Evolutionary conservation across 305 asterid species (phyloP).

Genomic region (Euphrasia arctica): DNA sequence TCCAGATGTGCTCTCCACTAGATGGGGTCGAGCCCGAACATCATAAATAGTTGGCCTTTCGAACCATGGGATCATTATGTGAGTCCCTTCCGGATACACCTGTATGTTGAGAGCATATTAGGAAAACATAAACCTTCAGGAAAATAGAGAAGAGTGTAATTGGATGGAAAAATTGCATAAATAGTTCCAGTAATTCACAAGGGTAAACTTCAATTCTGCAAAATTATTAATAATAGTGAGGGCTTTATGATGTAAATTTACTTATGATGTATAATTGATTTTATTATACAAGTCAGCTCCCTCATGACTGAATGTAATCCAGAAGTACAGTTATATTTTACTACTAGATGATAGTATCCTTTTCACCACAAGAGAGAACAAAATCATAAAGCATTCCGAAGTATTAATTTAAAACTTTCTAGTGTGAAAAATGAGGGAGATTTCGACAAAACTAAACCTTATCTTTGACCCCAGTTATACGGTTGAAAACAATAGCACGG

Average conservation of each 20-base stretch:
- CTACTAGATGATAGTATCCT: neutral
- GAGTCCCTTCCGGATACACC: slow-evolving; percentile 90
- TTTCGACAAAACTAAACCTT: slow-evolving; percentile 41
- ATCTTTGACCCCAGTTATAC: slow-evolving; percentile 72
- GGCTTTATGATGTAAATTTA: neutral
- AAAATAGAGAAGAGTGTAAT: slow-evolving; percentile 5
- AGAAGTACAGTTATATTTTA: slow-evolving; percentile 7
- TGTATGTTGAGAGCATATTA: slow-evolving; percentile 26
- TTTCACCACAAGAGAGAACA: slow-evolving; percentile 7
- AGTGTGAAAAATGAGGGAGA: slow-evolving; percentile 9
- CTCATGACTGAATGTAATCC: slow-evolving; percentile 6
- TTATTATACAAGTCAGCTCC: neutral
- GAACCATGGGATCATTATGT: slow-evolving; percentile 75
- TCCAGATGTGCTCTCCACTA: slow-evolving; percentile 87
- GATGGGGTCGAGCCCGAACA: slow-evolving; percentile 77
- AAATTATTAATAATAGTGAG: slow-evolving; percentile 3
- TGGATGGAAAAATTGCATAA: neutral
- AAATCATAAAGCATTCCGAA: slow-evolving; percentile 8
- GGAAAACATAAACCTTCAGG: neutral
- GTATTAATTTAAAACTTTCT: neutral
- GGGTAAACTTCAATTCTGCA: slow-evolving; percentile 12
- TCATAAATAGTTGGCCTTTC: slow-evolving; percentile 78
- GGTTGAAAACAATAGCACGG: slow-evolving; percentile 95
- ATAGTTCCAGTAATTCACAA: slow-evolving; percentile 3
- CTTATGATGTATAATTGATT: neutral